Base-by-base conservation (phyloP, 73 alveolate species). In the Paramecium octaurelia region DNA sequence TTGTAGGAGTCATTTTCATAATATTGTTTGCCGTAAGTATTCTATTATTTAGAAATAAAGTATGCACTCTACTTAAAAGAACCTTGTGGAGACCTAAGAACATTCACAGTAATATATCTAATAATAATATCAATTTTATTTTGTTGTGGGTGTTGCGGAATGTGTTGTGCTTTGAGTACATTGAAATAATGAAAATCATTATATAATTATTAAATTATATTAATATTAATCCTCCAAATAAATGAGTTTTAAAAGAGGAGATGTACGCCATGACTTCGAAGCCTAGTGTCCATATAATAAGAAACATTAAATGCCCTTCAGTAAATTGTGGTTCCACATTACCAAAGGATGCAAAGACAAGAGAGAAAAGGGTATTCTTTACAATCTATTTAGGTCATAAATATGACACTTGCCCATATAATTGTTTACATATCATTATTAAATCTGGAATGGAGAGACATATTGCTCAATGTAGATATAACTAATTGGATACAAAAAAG, bases 201-300 rank as follows among this genome's bases (percentile, higher is more conserved):
- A 64, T 34, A 34, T 12, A 64, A 31, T 27, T 31, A 31, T 31
- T 34, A 64, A 14, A 64, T 31, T 64, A 34, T 27, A 31, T 14
- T 23, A 31, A 3, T 23, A 64, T 14, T 27, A 64, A 64, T 31
- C 84, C 4, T 64, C 27, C 27, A 23, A 64, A 43, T 23, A 40
- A 29, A 80, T 80, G 91, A 80, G 91, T 10, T 80, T 80, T 48
- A 21, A 80, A 80, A 44, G 18, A 80, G 75, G 75, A 40, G 91
- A 80, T 16, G 4, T 14, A 9, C 21, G 91, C 4, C 75, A 44
- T 44, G 91, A 80, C n/a, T 80, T 80, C 24, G 76, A 80, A 80
- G 91, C 44, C 8, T 8, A 8, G 0, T 80, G 91, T 23, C 91
- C 91, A 20, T 80, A 80, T 48, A 80, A 80, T 80, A 46, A 46